Evolutionary conservation across 1,284 basidiomycete genomes (phyloP).

Genomic region (Malassezia sympodialis): DNA sequence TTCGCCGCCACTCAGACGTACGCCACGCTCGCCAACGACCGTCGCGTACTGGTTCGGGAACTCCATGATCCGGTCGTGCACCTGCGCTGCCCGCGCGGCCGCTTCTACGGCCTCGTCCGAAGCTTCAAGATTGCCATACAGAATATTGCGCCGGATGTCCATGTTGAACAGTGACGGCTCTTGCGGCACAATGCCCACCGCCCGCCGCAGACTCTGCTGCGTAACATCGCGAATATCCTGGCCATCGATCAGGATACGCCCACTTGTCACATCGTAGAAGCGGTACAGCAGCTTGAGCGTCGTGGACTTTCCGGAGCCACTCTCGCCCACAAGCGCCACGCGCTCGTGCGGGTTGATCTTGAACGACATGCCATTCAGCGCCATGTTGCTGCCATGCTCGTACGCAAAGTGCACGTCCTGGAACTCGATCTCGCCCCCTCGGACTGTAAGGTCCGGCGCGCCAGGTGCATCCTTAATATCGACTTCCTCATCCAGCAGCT

Average conservation of each 20-base stretch:
- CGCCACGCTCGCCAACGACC: constrained; percentile 68
- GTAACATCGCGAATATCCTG: constrained; percentile 75
- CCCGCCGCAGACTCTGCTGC: constrained; percentile 62
- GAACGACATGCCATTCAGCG: constrained; percentile 69
- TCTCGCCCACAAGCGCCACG: constrained; percentile 50
- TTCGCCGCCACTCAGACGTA: constrained; percentile 59
- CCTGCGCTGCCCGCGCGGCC: constrained; percentile 41
- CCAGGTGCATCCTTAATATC: constrained; percentile 71
- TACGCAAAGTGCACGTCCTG: constrained; percentile 54
- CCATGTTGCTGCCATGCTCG: constrained; percentile 59
- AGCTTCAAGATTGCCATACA: constrained; percentile 36
- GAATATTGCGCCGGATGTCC: constrained; percentile 53
- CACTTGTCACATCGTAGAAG: constrained; percentile 65
- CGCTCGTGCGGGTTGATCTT: constrained; percentile 59
- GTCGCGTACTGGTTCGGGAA: constrained; percentile 73
- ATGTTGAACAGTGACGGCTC: constrained; percentile 62
- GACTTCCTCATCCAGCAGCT: constrained; percentile 50
- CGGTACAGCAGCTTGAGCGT: constrained; percentile 72
- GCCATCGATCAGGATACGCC: constrained; percentile 59
- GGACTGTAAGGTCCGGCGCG: constrained; percentile 63
- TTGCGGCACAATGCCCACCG: constrained; percentile 60
- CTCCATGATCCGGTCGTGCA: constrained; percentile 39
- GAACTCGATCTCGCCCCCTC: constrained; percentile 70
- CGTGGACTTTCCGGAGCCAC: constrained; percentile 70
- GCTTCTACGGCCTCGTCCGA: constrained; percentile 36